A percentile compares a stretch with the other conserved stretches of the same genome.
Conservation (phyloP, 768 basidiomycete species). For the Mrakia frigida region DNA sequence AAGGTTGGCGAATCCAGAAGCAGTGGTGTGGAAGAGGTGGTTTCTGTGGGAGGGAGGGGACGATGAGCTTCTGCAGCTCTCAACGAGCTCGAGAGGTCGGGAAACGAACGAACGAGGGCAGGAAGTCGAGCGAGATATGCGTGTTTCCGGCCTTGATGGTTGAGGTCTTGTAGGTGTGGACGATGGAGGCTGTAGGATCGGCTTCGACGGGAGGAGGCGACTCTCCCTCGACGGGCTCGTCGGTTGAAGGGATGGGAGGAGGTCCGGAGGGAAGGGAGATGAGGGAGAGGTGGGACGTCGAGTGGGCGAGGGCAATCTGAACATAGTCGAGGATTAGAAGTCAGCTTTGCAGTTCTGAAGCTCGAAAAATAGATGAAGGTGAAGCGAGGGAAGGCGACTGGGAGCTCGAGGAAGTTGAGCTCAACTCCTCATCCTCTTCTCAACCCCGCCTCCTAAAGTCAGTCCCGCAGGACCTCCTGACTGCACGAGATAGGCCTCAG, state of each 20-base stretch:
- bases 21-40: slow-evolving; percentile 24
- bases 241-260: not conserved
- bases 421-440: not conserved
- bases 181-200: not conserved
- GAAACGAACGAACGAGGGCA: not conserved
- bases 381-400: not conserved
- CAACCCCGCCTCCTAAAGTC: not conserved
- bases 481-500: no score
- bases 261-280: not conserved
- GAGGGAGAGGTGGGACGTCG: slow-evolving; percentile 23
- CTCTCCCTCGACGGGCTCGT: not conserved
- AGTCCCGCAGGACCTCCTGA: no score
- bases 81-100: not conserved
- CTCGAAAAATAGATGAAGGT: not conserved
- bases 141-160: slow-evolving; percentile 14
- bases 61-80: not conserved
- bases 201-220: not conserved
- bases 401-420: not conserved
- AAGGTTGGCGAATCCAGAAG: slow-evolving; percentile 16
- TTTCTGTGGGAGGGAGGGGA: not conserved
- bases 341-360: not conserved
- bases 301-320: slow-evolving; percentile 30
- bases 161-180: slow-evolving; percentile 16
- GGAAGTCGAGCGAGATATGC: slow-evolving; percentile 11
- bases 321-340: no score